Base-by-base conservation (phyloP, 2,329 filamentous ascomycete species). In the Epichloe aotearoae region DNA sequence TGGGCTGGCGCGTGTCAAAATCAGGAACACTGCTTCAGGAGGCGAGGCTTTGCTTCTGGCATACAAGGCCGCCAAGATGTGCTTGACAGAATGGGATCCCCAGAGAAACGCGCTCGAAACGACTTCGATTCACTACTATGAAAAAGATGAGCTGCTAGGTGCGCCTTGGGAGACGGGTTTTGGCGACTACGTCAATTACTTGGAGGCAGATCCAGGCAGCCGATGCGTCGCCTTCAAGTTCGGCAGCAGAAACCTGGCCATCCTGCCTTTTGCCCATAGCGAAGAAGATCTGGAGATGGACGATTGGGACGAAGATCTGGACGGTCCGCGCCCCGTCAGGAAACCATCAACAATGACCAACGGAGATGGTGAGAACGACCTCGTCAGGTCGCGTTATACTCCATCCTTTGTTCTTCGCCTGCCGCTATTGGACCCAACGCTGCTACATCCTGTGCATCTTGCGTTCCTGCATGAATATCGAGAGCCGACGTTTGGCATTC, bases 71-170 rank as follows among this genome's bases (percentile, higher is more conserved):
- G 93, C 93, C 41, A 95, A 95, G 69, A 77, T 97, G 62, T 94
- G 87, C 66, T 74, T 98, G 66, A 76, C 95, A 51, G 88, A 96
- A 70, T 98, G 93, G 93, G 88, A 97, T 64, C 82, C 88, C 8
- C 81, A 85, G 64, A 82, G 80, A 57, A 77, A 86, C 66, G 79
- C 80, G 48, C 82, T 97, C 59, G 83, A 84, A 59, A 97, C 91
- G 49, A 80, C 93, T 55, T 97, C 91, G 48, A 91, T 98, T 61
- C 93, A 98, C 71, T 97, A 90, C 74, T 98, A 97, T 69, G 93
- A 98, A 67, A 87, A 93, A 65, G 90, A 96, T 62, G 90, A 95
- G 63, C 73, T 91, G 54, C 81, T 85, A 57, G 82, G 84, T 49
- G 85, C 81, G 55, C 90, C 91, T 0, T 96, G 89, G 84, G 82